Evolutionary conservation across 1,284 basidiomycete species (phyloP).

Genomic region (Tilletia walkeri): DNA sequence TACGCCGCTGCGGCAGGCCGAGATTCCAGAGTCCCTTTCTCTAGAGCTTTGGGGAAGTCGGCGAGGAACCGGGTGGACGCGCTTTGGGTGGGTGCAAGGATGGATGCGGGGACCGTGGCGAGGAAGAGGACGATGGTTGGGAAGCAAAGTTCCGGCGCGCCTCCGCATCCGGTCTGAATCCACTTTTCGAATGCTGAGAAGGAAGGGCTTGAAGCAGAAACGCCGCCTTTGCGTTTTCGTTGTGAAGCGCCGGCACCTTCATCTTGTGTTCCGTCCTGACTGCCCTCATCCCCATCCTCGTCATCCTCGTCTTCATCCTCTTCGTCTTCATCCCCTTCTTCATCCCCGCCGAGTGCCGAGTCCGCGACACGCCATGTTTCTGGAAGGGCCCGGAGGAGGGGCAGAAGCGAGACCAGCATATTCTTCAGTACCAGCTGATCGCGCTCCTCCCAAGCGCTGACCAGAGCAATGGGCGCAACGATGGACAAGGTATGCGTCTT

Average conservation of each 20-base stretch:
- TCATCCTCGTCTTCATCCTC: constrained; percentile 24
- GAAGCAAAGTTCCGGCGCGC: constrained; percentile 73
- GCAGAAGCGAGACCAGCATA: constrained; percentile 42
- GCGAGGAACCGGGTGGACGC: constrained; percentile 63
- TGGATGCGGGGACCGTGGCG: constrained; percentile 69
- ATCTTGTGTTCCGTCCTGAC: constrained; percentile 20
- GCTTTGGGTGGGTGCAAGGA: constrained; percentile 56
- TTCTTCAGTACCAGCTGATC: constrained; percentile 39
- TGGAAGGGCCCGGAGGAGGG: constrained; percentile 40
- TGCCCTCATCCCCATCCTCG: constrained; percentile 24
- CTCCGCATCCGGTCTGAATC: constrained; percentile 71
- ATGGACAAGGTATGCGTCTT: not conserved
- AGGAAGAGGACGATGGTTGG: constrained; percentile 73
- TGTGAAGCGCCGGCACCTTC: not conserved
- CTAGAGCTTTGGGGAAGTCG: constrained; percentile 74
- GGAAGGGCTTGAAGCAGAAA: not conserved
- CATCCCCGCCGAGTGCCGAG: constrained; percentile 28
- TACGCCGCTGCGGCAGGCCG: constrained; percentile 61
- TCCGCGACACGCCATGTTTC: constrained; percentile 50
- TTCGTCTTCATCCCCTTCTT: constrained; percentile 20
- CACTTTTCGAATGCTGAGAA: constrained; percentile 66
- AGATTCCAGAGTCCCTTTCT: constrained; percentile 64
- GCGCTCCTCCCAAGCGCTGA: constrained; percentile 46
- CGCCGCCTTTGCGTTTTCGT: not conserved
- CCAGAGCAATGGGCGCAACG: constrained; percentile 23